Conservation (phyloP, 176 grass and related monocot species). For the Carex parvula region DNA sequence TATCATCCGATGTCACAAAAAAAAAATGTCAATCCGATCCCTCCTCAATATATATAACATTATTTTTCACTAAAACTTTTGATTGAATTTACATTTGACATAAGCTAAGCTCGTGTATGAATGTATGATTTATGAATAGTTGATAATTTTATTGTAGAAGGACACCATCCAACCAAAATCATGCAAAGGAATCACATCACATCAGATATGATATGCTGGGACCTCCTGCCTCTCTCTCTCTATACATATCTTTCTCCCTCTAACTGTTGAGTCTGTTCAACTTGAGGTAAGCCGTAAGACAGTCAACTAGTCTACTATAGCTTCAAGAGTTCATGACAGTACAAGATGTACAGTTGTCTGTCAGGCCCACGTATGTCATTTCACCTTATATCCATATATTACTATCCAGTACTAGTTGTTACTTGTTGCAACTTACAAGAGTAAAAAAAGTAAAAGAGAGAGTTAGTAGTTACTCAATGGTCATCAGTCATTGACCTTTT, state of each 20-base stretch:
- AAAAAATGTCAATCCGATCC: too few species aligned
- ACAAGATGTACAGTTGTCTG: neutral
- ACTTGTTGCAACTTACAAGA: neutral
- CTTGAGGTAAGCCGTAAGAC: neutral
- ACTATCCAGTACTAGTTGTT: neutral
- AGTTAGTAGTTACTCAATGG: neutral
- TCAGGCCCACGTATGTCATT: neutral
- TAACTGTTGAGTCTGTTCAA: neutral
- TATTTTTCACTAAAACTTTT: neutral
- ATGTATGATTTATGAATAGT: neutral
- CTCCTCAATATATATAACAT: neutral
- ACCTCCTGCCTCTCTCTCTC: neutral
- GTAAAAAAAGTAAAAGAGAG: neutral
- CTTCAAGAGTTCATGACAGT: neutral
- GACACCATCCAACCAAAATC: neutral
- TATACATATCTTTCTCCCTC: neutral
- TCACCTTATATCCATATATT: slow-evolving; percentile 8
- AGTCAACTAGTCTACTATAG: slow-evolving; percentile 29
- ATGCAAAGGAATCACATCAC: slow-evolving; percentile 16
- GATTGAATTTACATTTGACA: neutral
- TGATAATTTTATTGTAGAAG: neutral
- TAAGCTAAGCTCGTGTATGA: neutral
- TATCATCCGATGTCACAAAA: too few species aligned
- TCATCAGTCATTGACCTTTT: neutral
- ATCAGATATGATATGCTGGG: slow-evolving; percentile 14